Conservation (phyloP, 352 stramenopile genomes). For the Detonula confervacea region DNA sequence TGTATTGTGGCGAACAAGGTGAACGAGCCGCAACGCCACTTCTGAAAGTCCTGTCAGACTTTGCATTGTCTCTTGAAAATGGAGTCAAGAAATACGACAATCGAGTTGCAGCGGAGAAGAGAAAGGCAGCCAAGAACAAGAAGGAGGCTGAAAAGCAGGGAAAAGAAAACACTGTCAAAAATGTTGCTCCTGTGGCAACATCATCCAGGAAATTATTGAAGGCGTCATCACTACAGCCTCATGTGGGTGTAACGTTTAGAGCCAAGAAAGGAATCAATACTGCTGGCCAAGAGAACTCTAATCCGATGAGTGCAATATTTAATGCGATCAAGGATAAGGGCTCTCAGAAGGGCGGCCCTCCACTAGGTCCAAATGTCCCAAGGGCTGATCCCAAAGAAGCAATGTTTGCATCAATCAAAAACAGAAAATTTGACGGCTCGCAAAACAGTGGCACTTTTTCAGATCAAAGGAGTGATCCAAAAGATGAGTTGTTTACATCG, state of each 20-base stretch:
- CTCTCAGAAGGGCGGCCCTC: neutral
- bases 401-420: slow-evolving; percentile 49
- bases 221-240: too few relatives aligned
- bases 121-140: slow-evolving; percentile 49
- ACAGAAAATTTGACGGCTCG: slow-evolving; percentile 11
- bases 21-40: slow-evolving; percentile 60
- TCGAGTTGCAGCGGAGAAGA: slow-evolving; percentile 49
- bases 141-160: too few relatives aligned
- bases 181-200: too few relatives aligned
- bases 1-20: slow-evolving; percentile 80
- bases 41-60: slow-evolving; percentile 77
- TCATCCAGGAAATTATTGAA: too few relatives aligned
- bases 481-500: neutral
- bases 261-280: too few relatives aligned
- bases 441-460: too few relatives aligned
- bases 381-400: slow-evolving; percentile 30
- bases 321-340: slow-evolving; percentile 26
- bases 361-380: slow-evolving; percentile 7
- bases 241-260: too few relatives aligned
- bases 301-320: slow-evolving; percentile 19
- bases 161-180: too few relatives aligned
- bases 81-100: slow-evolving; percentile 81
- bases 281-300: neutral
- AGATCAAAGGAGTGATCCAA: too few relatives aligned
- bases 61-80: slow-evolving; percentile 68